Evolutionary conservation across 441 rosid genomes (phyloP), one percentile per base, ranked within the genome.

Genomic region (Populus trichocarpa): DNA sequence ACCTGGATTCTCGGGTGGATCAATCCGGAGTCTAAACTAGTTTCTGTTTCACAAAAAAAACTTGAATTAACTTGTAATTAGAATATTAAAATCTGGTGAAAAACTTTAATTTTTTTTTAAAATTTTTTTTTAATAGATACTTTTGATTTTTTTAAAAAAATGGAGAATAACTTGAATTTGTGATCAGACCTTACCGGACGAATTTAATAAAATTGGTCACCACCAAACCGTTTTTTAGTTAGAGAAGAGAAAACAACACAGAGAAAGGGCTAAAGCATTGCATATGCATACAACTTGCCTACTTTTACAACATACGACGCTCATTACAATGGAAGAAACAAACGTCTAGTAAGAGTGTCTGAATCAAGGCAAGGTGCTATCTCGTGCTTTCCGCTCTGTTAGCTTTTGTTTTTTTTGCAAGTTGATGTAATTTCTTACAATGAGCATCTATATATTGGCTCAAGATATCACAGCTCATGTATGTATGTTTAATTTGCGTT

Each of bases 371-470:
- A 77, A 78, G 80, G 81, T 70, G 79, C 76, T 75, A 22, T 82
- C 79, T 83, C 75, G 77, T 69, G 86, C 88, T 85, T 87, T 84
- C 79, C 57, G 84, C 89, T 70, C 72, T 10, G 6, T 12, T 20
- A 28, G 38, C 75, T 28, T 25, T n/a, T 3, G 20, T 33, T 26
- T 53, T 53, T 33, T 6, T 7, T 20, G 65, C 32, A 53, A 59
- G 14, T 50, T 53, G 71, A 42, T 23, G 57, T 68, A 33, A 23
- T 33, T 8, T 2, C 50, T 75, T n/a, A 40, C 42, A 4, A 11
- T 32, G 10, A 33, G 4, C 6, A 20, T 26, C 10, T n/a, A n/a
- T 28, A 2, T 66, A 26, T 28, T n/a, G 67, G 78, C 70, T 70
- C 64, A 28, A 70, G 32, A 65, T 61, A 61, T 4, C 66, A 80